A percentile compares a stretch with the other conserved stretches of the same genome.
These are phyloP conservation scores for Apiotrichum akiyoshidainum DNA, from an alignment of 1,284 basidiomycete genomes.

Conservation along the genomic window DNA sequence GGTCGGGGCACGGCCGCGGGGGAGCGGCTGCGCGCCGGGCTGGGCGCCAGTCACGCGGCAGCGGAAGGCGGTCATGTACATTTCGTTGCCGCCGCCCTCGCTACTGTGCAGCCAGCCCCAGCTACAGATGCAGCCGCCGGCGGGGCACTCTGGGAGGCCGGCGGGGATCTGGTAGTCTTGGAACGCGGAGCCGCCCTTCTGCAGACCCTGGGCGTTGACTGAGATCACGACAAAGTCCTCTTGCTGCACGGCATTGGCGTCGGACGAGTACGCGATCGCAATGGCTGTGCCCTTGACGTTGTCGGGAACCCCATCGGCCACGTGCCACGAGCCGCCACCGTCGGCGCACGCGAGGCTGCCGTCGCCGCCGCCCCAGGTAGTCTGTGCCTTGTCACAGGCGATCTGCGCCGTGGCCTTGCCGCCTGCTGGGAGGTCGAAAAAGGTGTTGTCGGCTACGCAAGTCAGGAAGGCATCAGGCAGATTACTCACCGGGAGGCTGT, in stretches of 20 bases:
- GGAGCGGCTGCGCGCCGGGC: slow-evolving; percentile 16
- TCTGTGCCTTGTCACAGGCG: slow-evolving; percentile 9
- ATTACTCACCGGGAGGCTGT: slow-evolving; percentile 28
- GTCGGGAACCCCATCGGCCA: not conserved
- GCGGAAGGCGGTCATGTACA: slow-evolving; percentile 36
- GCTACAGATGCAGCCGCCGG: slow-evolving; percentile 63
- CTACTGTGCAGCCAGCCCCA: slow-evolving; percentile 63
- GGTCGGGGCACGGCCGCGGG: slow-evolving; percentile 20
- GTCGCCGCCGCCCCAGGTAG: slow-evolving; percentile 4
- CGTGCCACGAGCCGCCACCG: not conserved
- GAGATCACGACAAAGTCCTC: slow-evolving; percentile 68
- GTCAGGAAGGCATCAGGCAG: not conserved
- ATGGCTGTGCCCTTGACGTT: slow-evolving; percentile 36
- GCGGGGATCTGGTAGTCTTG: slow-evolving; percentile 61
- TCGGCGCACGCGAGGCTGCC: not conserved
- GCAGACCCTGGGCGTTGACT: slow-evolving; percentile 68
- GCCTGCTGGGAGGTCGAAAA: too few relatives aligned
- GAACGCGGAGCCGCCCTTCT: slow-evolving; percentile 62
- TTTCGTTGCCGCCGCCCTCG: slow-evolving; percentile 20
- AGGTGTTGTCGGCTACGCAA: not conserved
- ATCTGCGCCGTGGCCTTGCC: not conserved
- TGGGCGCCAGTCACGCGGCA: slow-evolving; percentile 46
- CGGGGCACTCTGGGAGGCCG: slow-evolving; percentile 63
- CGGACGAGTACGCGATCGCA: slow-evolving; percentile 65
- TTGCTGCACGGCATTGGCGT: slow-evolving; percentile 58